These are phyloP conservation scores for Rutstroemia sp. DNA, from an alignment of 2,329 filamentous ascomycete genomes.

Conservation along the genomic window DNA sequence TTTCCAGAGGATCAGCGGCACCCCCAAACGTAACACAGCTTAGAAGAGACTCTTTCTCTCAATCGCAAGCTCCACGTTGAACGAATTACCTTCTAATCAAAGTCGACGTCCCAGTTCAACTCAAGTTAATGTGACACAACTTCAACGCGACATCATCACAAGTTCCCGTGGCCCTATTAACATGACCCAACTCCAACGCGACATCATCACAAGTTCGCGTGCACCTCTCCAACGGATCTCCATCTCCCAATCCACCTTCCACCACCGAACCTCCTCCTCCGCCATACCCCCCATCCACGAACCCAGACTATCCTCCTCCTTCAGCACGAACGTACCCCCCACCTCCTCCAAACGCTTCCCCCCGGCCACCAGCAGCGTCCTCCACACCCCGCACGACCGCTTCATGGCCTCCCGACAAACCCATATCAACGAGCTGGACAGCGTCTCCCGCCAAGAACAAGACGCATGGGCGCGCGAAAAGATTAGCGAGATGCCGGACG, in stretches of 20 bases:
- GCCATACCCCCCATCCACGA: background rate
- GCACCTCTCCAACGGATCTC: too few relatives aligned
- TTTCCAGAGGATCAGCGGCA: background rate
- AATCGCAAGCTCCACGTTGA: background rate
- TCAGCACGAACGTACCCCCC: background rate
- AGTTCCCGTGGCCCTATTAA: too few relatives aligned
- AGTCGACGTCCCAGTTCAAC: background rate
- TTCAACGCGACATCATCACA: background rate
- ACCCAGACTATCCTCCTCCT: background rate
- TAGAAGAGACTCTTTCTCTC: background rate
- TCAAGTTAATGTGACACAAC: background rate
- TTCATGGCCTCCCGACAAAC: slow-evolving; percentile 17
- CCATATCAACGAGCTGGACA: slow-evolving; percentile 3
- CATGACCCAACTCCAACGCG: background rate
- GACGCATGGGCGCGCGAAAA: slow-evolving; percentile 15
- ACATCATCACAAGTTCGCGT: background rate
- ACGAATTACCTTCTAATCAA: background rate
- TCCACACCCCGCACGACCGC: background rate
- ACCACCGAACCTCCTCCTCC: too few relatives aligned
- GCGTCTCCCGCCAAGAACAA: slow-evolving; percentile 10
- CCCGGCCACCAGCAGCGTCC: background rate
- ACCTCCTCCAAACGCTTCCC: background rate
- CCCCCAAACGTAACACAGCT: background rate
- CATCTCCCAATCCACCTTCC: too few relatives aligned
- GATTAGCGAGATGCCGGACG: slow-evolving; percentile 6